A percentile compares a stretch with the other conserved stretches of the same genome.
Evolutionary conservation across 495 filamentous ascomycete species (phyloP).

Genomic region (Podospora pseudocomata): DNA sequence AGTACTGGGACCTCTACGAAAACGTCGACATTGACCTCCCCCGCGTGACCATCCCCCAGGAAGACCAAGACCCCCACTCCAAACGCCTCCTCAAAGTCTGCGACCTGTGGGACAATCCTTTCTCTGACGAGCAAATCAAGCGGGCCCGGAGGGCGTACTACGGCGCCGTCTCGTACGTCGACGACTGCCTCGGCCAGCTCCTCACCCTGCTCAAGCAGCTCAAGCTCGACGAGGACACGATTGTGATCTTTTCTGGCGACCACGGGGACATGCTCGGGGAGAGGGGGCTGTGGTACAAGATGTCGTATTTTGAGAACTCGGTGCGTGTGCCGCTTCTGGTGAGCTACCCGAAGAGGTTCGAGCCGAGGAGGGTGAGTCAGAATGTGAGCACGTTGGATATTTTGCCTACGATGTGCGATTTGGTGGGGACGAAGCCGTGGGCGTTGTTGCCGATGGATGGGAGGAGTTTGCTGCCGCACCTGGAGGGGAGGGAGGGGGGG

Average conservation of each 20-base stretch:
- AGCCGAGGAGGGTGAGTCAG: slow-evolving; percentile 62
- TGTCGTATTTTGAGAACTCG: slow-evolving; percentile 83
- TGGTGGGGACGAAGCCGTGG: slow-evolving; percentile 64
- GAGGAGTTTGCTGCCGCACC: slow-evolving; percentile 64
- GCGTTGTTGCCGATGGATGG: slow-evolving; percentile 72
- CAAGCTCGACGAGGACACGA: slow-evolving; percentile 72
- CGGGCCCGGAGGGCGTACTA: slow-evolving; percentile 81
- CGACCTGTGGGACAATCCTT: slow-evolving; percentile 71
- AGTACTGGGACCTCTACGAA: slow-evolving; percentile 88
- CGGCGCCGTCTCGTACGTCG: slow-evolving; percentile 82
- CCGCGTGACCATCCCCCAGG: slow-evolving; percentile 65
- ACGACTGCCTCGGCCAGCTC: slow-evolving; percentile 79
- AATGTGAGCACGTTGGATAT: slow-evolving; percentile 86
- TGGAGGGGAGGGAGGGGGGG: slow-evolving; percentile 52
- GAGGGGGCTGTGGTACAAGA: slow-evolving; percentile 90
- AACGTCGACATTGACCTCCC: slow-evolving; percentile 79
- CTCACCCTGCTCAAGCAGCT: slow-evolving; percentile 68
- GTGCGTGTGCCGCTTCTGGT: slow-evolving; percentile 79
- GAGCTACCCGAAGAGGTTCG: slow-evolving; percentile 63
- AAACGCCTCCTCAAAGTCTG: slow-evolving; percentile 75
- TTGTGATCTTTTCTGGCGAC: slow-evolving; percentile 82
- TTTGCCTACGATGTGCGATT: slow-evolving; percentile 74
- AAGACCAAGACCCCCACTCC: slow-evolving; percentile 78
- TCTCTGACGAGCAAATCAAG: slow-evolving; percentile 75
- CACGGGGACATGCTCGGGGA: slow-evolving; percentile 94